phyloP scores from a whole-genome alignment of 2,329 filamentous ascomycete species.

The Macrophomina tecta region DNA sequence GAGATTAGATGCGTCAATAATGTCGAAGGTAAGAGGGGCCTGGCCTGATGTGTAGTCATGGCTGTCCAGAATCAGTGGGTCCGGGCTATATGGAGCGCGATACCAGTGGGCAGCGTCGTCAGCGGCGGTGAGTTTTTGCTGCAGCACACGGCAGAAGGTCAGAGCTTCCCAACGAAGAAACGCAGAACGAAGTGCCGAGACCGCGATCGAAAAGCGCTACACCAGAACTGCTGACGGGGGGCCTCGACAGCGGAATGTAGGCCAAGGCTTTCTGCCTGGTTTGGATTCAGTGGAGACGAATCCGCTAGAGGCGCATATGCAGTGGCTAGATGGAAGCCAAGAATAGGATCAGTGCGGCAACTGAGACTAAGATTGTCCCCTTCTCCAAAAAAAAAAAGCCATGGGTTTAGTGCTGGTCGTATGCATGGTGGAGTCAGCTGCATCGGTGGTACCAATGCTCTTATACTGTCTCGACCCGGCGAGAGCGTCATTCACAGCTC shows the following conservation, averaged over 20 bases:
- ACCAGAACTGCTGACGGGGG: slow-evolving; percentile 59
- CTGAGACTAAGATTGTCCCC: slow-evolving; percentile 49
- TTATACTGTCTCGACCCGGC: slow-evolving; percentile 37
- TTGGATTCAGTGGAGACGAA: slow-evolving; percentile 26
- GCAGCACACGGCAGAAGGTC: slow-evolving; percentile 59
- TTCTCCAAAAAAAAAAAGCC: slow-evolving; percentile 51
- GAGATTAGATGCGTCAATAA: slow-evolving; percentile 62
- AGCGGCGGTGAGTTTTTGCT: slow-evolving; percentile 38
- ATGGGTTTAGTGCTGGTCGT: slow-evolving; percentile 46
- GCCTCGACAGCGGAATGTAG: slow-evolving; percentile 34
- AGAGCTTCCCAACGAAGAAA: slow-evolving; percentile 58
- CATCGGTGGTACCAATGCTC: slow-evolving; percentile 37
- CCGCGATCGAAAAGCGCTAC: slow-evolving; percentile 46
- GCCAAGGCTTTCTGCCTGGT: neutral
- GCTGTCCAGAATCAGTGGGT: slow-evolving; percentile 47
- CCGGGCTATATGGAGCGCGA: slow-evolving; percentile 51
- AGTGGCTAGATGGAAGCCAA: slow-evolving; percentile 63
- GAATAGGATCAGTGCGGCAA: slow-evolving; percentile 58
- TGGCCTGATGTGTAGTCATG: slow-evolving; percentile 46
- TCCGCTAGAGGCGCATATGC: slow-evolving; percentile 25
- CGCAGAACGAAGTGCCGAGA: slow-evolving; percentile 49
- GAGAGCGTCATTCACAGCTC: slow-evolving; percentile 28
- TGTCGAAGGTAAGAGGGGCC: slow-evolving; percentile 54
- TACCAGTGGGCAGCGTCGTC: slow-evolving; percentile 34
- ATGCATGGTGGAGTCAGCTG: slow-evolving; percentile 25